Percentiles rank a stretch among this genome's conserved stretches.
phyloP scores from a whole-genome alignment of 2,329 filamentous ascomycete species.

The Apiospora rasikravindrae region DNA sequence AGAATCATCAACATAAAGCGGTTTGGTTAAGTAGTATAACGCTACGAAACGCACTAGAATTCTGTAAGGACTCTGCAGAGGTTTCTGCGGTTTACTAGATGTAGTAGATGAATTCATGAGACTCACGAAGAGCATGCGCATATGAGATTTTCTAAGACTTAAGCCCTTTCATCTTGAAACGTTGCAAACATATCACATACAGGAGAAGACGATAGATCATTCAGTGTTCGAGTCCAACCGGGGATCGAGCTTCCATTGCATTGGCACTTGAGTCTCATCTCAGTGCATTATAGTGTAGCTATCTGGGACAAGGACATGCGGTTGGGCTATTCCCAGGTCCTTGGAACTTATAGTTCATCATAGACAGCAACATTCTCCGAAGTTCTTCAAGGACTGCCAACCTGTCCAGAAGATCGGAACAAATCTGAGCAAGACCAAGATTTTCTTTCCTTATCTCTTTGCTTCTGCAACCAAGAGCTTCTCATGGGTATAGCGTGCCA shows the following conservation, averaged over 20 bases:
- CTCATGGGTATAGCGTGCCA: neutral
- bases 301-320: neutral
- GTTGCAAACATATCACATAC: neutral
- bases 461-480: neutral
- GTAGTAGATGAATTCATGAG: conserved; percentile 12
- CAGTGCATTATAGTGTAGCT: neutral
- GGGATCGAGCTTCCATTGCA: neutral
- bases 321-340: neutral
- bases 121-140: conserved; percentile 9
- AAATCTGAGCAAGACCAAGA: neutral
- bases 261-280: neutral
- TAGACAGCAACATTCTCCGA: neutral
- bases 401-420: neutral
- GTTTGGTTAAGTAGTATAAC: neutral
- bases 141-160: neutral
- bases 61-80: neutral
- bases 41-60: neutral
- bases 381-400: neutral
- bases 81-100: neutral
- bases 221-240: neutral
- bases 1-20: neutral
- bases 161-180: neutral
- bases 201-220: neutral
- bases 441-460: neutral
- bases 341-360: neutral